phyloP scores from a whole-genome alignment of 208 protist species.

The Leishmania braziliensis region DNA sequence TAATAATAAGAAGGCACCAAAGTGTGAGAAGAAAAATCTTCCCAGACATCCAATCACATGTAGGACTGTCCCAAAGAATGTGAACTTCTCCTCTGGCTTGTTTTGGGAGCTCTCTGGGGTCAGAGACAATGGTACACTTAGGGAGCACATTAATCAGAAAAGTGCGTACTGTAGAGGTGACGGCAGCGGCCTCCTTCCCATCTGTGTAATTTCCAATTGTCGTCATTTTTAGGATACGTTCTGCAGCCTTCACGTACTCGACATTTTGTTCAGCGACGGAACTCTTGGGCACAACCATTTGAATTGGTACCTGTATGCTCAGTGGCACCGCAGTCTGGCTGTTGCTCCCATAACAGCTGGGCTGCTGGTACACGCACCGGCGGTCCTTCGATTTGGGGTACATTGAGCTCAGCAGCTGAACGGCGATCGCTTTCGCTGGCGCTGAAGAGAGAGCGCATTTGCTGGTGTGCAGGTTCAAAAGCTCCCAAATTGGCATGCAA shows the following conservation, averaged over 20 bases:
- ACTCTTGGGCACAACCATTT: not conserved
- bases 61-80: constrained; percentile 4
- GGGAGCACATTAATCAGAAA: constrained; percentile 22
- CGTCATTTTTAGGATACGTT: constrained; percentile 12
- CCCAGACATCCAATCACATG: constrained; percentile 19
- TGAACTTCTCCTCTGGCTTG: not conserved
- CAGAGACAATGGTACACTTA: constrained; percentile 23
- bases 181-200: constrained; percentile 12
- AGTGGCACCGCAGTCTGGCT: constrained; percentile 27
- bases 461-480: constrained; percentile 62
- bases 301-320: constrained; percentile 21
- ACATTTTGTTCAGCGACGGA: not conserved
- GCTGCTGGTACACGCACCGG: constrained; percentile 75
- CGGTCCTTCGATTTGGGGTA: constrained; percentile 84
- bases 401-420: constrained; percentile 55
- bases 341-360: constrained; percentile 25
- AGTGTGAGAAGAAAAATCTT: constrained; percentile 37
- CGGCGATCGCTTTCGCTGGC: constrained; percentile 39
- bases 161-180: constrained; percentile 4
- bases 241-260: constrained; percentile 12
- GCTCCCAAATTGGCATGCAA: constrained; percentile 85
- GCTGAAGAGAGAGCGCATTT: constrained; percentile 21
- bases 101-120: not conserved
- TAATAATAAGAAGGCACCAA: constrained; percentile 66
- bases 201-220: constrained; percentile 10